A percentile compares a stretch with the other conserved stretches of the same genome.
phyloP scores from a whole-genome alignment of 352 stramenopile species.

The Pythium scleroteichum region DNA sequence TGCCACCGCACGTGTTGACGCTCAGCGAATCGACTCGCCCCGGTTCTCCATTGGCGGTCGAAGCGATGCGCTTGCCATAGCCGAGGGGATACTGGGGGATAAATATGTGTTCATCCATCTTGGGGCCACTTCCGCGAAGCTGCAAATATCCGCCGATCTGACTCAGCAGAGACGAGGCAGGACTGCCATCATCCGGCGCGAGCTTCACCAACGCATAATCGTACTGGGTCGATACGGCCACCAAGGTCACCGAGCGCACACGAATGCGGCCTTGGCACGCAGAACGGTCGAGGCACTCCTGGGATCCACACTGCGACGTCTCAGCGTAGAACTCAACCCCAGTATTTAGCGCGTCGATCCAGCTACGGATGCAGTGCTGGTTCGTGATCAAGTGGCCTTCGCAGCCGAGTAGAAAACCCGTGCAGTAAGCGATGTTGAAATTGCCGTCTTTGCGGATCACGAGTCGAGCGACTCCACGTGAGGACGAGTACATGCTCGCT shows the following conservation, averaged over 20 bases:
- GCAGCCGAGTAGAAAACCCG: constrained; percentile 71
- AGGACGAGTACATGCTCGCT: constrained; percentile 44
- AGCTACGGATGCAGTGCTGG: constrained; percentile 70
- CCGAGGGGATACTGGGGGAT: constrained; percentile 47
- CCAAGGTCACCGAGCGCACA: constrained; percentile 37
- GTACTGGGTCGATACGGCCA: constrained; percentile 38
- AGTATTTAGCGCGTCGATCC: constrained; percentile 66
- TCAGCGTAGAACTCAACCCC: constrained; percentile 71
- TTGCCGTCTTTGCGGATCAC: constrained; percentile 66
- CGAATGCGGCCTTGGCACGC: constrained; percentile 45
- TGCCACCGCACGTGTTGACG: constrained; percentile 43
- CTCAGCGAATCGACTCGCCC: constrained; percentile 37
- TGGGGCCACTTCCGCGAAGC: constrained; percentile 33
- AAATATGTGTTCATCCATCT: constrained; percentile 41
- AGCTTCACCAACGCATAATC: constrained; percentile 54
- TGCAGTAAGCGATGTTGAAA: constrained; percentile 66
- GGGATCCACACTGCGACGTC: constrained; percentile 37
- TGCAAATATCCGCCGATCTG: constrained; percentile 40
- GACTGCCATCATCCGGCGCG: constrained; percentile 3
- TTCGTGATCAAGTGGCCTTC: constrained; percentile 80
- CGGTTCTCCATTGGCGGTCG: constrained; percentile 24
- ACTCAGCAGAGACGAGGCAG: constrained; percentile 39
- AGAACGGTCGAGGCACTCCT: constrained; percentile 36
- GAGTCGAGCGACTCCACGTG: constrained; percentile 55
- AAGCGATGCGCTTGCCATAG: constrained; percentile 40